Conservation (phyloP, 2,329 filamentous ascomycete species). For the Hortaea sp. region DNA sequence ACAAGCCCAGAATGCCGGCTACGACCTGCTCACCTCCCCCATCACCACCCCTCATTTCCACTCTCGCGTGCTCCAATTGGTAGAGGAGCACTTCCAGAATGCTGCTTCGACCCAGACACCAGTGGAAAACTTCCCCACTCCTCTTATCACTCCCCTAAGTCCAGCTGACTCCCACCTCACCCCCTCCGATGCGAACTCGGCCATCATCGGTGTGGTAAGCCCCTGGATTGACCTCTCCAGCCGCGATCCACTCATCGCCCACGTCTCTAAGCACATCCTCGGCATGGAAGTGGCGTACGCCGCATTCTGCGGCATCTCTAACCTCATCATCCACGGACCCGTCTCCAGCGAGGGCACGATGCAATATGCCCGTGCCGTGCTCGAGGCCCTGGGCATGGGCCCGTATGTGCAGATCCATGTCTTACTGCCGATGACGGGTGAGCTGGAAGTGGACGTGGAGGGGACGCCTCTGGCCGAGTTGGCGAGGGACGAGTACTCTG, state of each 20-base stretch:
- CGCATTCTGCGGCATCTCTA: conserved; percentile 83
- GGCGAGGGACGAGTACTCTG: conserved; percentile 25
- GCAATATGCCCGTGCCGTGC: conserved; percentile 75
- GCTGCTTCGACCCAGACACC: conserved; percentile 30
- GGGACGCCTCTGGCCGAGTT: conserved; percentile 45
- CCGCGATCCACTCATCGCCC: conserved; percentile 68
- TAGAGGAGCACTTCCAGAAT: conserved; percentile 46
- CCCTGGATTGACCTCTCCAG: conserved; percentile 89
- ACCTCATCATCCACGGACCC: conserved; percentile 73
- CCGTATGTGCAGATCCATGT: conserved; percentile 71
- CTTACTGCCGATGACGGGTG: conserved; percentile 70
- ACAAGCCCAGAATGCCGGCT: conserved; percentile 52
- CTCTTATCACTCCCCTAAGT: conserved; percentile 53
- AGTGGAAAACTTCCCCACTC: conserved; percentile 31
- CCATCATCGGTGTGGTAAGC: conserved; percentile 70
- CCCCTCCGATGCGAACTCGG: conserved; percentile 57
- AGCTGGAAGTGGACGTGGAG: conserved; percentile 46
- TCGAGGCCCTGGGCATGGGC: conserved; percentile 66
- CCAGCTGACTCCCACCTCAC: conserved; percentile 69
- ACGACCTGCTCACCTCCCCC: conserved; percentile 68
- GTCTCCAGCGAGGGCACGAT: conserved; percentile 39
- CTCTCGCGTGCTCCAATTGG: conserved; percentile 53
- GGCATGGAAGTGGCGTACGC: conserved; percentile 90
- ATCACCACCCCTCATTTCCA: conserved; percentile 69
- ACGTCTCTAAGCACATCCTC: conserved; percentile 79